A percentile compares a stretch with the other conserved stretches of the same genome.
Evolutionary conservation across 768 basidiomycete species (phyloP).

Genomic region (Amanita brunnescens): DNA sequence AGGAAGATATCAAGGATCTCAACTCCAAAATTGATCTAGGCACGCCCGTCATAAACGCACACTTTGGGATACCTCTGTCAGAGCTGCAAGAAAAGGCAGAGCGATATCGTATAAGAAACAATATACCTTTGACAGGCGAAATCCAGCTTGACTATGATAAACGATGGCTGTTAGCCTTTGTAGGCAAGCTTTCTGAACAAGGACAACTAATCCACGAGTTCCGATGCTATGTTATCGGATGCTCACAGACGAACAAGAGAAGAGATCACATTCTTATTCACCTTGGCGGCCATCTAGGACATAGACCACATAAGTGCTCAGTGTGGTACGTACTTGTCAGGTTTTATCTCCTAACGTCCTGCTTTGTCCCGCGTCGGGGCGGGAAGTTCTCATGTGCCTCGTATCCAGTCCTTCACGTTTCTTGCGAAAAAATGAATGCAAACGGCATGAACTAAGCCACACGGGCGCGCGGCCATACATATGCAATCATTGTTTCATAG

Average conservation of each 20-base stretch:
- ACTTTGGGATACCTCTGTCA: conserved; percentile 46
- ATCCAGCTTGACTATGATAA: conserved; percentile 49
- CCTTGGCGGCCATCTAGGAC: conserved; percentile 63
- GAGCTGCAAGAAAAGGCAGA: conserved; percentile 49
- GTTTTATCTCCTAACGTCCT: neutral
- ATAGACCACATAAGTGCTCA: conserved; percentile 56
- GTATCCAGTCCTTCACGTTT: conserved; percentile 48
- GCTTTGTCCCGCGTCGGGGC: neutral
- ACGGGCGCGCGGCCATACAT: conserved; percentile 48
- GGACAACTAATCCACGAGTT: conserved; percentile 54
- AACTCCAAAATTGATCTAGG: conserved; percentile 23
- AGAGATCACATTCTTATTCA: conserved; percentile 71
- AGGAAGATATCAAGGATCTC: neutral
- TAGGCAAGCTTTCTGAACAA: conserved; percentile 50
- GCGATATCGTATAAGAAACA: conserved; percentile 43
- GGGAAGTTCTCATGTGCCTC: neutral
- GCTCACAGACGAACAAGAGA: conserved; percentile 60
- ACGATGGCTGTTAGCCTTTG: conserved; percentile 57
- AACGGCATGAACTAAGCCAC: conserved; percentile 64
- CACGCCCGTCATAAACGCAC: conserved; percentile 56
- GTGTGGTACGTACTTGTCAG: conserved; percentile 41
- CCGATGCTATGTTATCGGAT: conserved; percentile 61
- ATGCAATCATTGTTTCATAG: conserved; percentile 47
- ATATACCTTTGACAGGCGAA: conserved; percentile 13
- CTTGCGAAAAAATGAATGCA: conserved; percentile 70